Evolutionary conservation across 1,139 yeast genomes (phyloP), one percentile per base, ranked within the genome.

Genomic region (Suhomyces maxii): DNA sequence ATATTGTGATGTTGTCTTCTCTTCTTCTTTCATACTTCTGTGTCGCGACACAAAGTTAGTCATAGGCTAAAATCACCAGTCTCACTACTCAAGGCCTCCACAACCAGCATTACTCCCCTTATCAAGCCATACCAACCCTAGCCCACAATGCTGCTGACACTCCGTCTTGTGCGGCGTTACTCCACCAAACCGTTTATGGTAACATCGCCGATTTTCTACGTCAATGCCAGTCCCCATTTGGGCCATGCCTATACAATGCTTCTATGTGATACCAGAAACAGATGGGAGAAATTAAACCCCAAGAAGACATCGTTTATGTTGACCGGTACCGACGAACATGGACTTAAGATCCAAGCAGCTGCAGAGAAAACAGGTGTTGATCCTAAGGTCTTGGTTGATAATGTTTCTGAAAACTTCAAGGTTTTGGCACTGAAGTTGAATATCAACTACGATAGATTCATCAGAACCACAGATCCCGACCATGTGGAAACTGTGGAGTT

Each of bases 321-420:
- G 9, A 93, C 99, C 0, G 99, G 99, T 0, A 91, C 98, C 0
- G 99, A 93, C 63, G 99, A 93, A 65, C 99, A 93, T 64, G 99
- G 99, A 0, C 69, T 90, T 51, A 93, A 93, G 69, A 91, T 93
- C 34, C 95, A 89, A 54, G 76, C 79, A 42, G 89, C 90, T 0
- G 84, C 84, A 2, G 79, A 77, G 47, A 77, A 76, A 18, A 71
- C 72, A 6, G 72, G 74, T 1, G 59, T 67, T 8, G 68, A 67
- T 8, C 93, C 97, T 0, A 76, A 84, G 56, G 61, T 63, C 40
- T 85, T 91, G 58, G 95, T 90, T 26, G 96, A 93, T 59, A 67
- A 68, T 12, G 80, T 89, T 6, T 80, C 90, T 1, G 62, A 68
- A 9, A 82, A 82, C 50, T 93, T 93, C 66, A 76, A 79, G 55